Base-by-base conservation (phyloP, 306 rosid species). In the Dalbergia oliveri region DNA sequence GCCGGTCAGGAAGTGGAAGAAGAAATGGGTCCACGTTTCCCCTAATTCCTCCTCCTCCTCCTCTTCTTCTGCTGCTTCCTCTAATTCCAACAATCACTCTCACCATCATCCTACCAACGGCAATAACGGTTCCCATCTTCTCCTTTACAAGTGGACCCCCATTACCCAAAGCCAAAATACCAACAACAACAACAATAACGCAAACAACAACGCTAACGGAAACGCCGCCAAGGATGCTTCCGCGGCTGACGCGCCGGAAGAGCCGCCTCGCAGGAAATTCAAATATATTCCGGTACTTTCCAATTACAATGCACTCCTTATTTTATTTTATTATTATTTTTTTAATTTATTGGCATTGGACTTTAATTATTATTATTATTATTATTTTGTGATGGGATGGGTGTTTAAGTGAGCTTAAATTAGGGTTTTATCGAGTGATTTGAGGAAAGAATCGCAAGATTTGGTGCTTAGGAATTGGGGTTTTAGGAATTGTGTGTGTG, bases 1-100 rank as follows among this genome's bases (percentile, higher is more conserved):
- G 5, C 97, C 99, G 80, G 99, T 95, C 11, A 81, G 99, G 91
- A 93, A 79, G 90, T 95, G 99, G 99, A 95, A 90, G 98, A 95
- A 90, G 99, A 93, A 89, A 78, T 95, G 99, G 99, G 88, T 95
- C 86, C 97, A 90, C 87, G 92, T 91, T 6, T 68, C 97, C 3
- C 86, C 97, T 1, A 49, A 49, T 49, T 49, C 54, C 57, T 50
- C 57, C 8, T 86, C 98, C n/a, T 18, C 86, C 31, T 26, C 98
- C n/a, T 18, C 86, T 2, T 26, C 31, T 26, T 26, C 31, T 26
- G 31, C 31, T 49, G 75, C 85, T 70, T 73, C 85, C 35, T 62
- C 89, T 1, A 26, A 79, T 66, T 43, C 81, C 72, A 74, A 77
- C 56, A 74, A 60, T 43, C 53, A 76, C 84, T 53, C 61, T 80